phyloP scores from a whole-genome alignment of 192 early-diverging fungal genomes.

The Mortierella antarctica region DNA sequence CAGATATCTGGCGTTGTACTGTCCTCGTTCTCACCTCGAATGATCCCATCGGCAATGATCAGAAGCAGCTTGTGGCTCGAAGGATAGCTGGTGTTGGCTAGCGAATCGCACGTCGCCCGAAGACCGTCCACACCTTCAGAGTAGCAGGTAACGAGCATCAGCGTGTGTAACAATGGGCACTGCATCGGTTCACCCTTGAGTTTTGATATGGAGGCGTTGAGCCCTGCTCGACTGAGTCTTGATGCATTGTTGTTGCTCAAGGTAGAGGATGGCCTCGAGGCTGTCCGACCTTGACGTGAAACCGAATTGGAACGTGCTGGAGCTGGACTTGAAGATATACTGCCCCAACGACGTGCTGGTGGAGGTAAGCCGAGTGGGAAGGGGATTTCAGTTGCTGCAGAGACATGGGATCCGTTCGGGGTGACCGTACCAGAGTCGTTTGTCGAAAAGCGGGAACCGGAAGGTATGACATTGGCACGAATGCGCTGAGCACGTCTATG shows the following conservation, averaged over 20 bases:
- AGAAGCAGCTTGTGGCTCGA: conserved; percentile 81
- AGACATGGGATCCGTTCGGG: conserved; percentile 32
- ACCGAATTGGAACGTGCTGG: conserved; percentile 7
- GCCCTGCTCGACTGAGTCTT: conserved; percentile 28
- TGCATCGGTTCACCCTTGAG: conserved; percentile 50
- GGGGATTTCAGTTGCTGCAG: conserved; percentile 43
- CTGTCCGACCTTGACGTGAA: background rate
- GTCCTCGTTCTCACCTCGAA: conserved; percentile 78
- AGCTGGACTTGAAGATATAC: conserved; percentile 27
- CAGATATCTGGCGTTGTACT: conserved; percentile 81
- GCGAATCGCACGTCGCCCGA: conserved; percentile 80
- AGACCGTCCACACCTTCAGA: conserved; percentile 81
- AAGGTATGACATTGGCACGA: conserved; percentile 42
- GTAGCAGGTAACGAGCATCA: conserved; percentile 83
- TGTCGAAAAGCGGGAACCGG: conserved; percentile 14
- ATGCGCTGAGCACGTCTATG: conserved; percentile 43
- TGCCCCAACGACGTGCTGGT: conserved; percentile 29
- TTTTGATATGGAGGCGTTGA: conserved; percentile 59
- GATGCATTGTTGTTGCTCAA: conserved; percentile 7
- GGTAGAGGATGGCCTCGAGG: conserved; percentile 9
- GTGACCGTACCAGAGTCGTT: conserved; percentile 26
- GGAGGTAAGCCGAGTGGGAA: conserved; percentile 54
- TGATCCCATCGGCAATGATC: conserved; percentile 84
- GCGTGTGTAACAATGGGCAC: conserved; percentile 69
- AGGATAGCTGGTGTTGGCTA: conserved; percentile 78